Conservation (phyloP, 352 stramenopile genomes). For the Phytophthora sp. region DNA sequence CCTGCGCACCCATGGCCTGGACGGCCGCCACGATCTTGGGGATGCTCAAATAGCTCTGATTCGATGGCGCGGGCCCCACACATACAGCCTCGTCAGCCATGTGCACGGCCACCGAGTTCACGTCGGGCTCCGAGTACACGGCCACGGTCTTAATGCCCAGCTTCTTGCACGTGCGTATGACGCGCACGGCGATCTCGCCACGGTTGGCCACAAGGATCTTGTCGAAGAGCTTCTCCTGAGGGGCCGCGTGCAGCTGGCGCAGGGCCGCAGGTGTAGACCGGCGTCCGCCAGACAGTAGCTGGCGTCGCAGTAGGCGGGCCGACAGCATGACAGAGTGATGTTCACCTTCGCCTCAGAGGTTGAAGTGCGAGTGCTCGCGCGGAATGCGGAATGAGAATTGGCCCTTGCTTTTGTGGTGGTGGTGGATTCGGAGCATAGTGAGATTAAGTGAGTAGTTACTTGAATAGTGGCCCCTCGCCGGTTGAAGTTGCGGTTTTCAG, state of each 20-base stretch:
- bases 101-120: constrained; percentile 79
- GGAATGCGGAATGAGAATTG: constrained; percentile 27
- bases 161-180: constrained; percentile 90
- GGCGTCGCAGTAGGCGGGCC: constrained; percentile 26
- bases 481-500: constrained; percentile 21
- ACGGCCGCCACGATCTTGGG: constrained; percentile 90
- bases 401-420: not conserved
- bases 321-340: constrained; percentile 41
- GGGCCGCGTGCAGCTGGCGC: constrained; percentile 17
- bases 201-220: constrained; percentile 94
- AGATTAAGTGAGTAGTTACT: not conserved
- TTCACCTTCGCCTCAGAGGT: constrained; percentile 13
- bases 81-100: constrained; percentile 86
- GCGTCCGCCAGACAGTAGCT: constrained; percentile 2
- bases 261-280: not conserved
- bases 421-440: constrained; percentile 12
- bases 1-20: constrained; percentile 88
- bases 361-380: constrained; percentile 20
- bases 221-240: constrained; percentile 79
- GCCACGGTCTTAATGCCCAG: constrained; percentile 95
- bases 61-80: constrained; percentile 75
- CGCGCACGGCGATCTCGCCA: constrained; percentile 94
- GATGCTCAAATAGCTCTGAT: constrained; percentile 92
- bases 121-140: constrained; percentile 94
- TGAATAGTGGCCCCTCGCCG: constrained; percentile 13